phyloP scores from a whole-genome alignment of 2,329 filamentous ascomycete genomes.

The Ophiostoma novo-ulmi region DNA sequence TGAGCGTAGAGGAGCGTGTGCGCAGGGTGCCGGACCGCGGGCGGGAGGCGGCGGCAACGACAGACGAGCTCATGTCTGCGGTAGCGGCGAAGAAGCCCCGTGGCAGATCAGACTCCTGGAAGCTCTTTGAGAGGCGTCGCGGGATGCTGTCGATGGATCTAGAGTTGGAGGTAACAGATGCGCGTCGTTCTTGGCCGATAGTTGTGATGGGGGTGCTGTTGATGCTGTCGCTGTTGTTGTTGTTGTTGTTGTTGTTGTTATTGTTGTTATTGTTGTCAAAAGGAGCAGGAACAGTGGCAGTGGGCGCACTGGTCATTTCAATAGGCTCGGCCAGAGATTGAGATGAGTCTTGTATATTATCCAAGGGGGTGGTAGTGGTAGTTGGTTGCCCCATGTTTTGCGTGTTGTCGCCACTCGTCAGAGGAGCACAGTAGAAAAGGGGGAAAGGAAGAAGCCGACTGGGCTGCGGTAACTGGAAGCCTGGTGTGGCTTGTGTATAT shows the following conservation, averaged over 20 bases:
- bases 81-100: slow-evolving; percentile 47
- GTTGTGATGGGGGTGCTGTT: background rate
- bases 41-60: slow-evolving; percentile 27
- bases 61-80: slow-evolving; percentile 42
- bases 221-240: background rate
- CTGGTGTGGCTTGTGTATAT: background rate
- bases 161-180: slow-evolving; percentile 25
- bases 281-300: background rate
- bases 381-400: slow-evolving; percentile 22
- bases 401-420: slow-evolving; percentile 10
- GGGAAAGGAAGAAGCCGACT: background rate
- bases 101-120: slow-evolving; percentile 45
- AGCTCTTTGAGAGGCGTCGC: slow-evolving; percentile 31
- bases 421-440: slow-evolving; percentile 6
- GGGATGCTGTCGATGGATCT: slow-evolving; percentile 20
- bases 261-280: background rate
- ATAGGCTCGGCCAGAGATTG: slow-evolving; percentile 17
- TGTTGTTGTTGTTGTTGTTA: background rate
- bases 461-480: background rate
- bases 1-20: slow-evolving; percentile 20
- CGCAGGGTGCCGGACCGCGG: slow-evolving; percentile 21
- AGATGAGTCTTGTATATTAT: slow-evolving; percentile 11
- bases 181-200: slow-evolving; percentile 24
- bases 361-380: slow-evolving; percentile 19
- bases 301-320: slow-evolving; percentile 8